Evolutionary conservation across 2,329 filamentous ascomycete species (phyloP).

Genomic region (Chalaropsis ovoidea): DNA sequence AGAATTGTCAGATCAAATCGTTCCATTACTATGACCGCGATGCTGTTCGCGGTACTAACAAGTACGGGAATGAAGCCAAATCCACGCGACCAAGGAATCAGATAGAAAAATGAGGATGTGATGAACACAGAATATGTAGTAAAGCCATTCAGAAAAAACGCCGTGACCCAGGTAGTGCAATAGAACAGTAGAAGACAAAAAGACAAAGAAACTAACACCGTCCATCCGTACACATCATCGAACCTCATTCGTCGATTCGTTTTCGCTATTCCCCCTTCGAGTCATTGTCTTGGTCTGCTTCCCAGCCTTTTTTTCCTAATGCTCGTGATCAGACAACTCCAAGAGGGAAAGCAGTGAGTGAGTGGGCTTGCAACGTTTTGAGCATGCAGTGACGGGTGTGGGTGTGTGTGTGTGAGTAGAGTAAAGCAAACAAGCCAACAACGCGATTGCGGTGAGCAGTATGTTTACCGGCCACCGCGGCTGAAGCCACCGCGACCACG

Average conservation of each 20-base stretch:
- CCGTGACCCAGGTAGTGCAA: slow-evolving; percentile 25
- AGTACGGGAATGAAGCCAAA: not conserved
- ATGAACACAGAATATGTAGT: slow-evolving; percentile 25
- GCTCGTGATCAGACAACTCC: not conserved
- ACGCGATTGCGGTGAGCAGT: not conserved
- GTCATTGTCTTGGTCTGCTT: not conserved
- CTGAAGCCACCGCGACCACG: slow-evolving; percentile 29
- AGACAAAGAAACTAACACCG: slow-evolving; percentile 21
- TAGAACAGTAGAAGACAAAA: slow-evolving; percentile 24
- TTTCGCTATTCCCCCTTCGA: not conserved
- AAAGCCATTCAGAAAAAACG: slow-evolving; percentile 25
- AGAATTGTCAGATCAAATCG: too few species aligned
- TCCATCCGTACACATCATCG: slow-evolving; percentile 5
- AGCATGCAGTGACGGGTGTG: not conserved
- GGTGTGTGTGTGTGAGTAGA: not conserved
- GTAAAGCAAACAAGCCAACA: slow-evolving; percentile 3
- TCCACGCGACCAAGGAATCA: slow-evolving; percentile 13
- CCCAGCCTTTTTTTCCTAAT: not conserved
- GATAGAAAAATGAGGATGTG: slow-evolving; percentile 18
- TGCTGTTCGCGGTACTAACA: not conserved
- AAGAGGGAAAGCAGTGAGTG: not conserved
- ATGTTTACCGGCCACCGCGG: slow-evolving; percentile 25
- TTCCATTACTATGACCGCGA: not conserved
- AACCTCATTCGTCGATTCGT: not conserved
- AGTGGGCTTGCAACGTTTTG: not conserved